These are phyloP conservation scores for Euphorbia pulcherrima DNA, from an alignment of 345 rosid genomes.

Conservation along the genomic window DNA sequence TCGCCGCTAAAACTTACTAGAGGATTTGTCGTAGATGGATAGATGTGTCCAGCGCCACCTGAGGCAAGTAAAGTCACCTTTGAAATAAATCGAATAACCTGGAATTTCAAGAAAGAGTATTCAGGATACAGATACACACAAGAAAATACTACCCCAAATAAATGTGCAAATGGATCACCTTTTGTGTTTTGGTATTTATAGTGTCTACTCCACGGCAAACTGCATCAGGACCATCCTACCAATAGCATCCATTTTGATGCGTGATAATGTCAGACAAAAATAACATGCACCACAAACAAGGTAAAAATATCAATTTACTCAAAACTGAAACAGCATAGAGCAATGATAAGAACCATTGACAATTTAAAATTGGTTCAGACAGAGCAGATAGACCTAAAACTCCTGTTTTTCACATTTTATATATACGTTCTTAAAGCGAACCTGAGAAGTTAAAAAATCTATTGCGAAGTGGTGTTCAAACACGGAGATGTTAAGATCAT, in stretches of 20 bases:
- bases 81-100: slow-evolving; percentile 85
- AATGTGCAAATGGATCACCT: slow-evolving; percentile 45
- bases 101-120: slow-evolving; percentile 12
- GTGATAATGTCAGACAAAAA: not conserved
- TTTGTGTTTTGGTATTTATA: slow-evolving; percentile 67
- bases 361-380: slow-evolving; percentile 4
- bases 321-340: slow-evolving; percentile 2
- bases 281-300: not conserved
- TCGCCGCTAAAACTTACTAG: slow-evolving; percentile 55
- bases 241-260: slow-evolving; percentile 9
- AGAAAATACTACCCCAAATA: not conserved
- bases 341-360: not conserved
- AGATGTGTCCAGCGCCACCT: slow-evolving; percentile 97
- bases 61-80: slow-evolving; percentile 95
- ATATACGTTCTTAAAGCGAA: slow-evolving; percentile 17
- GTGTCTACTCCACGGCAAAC: slow-evolving; percentile 88
- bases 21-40: slow-evolving; percentile 92
- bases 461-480: slow-evolving; percentile 88
- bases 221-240: slow-evolving; percentile 66
- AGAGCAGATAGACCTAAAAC: not conserved
- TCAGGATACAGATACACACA: not conserved
- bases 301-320: not conserved
- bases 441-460: slow-evolving; percentile 91
- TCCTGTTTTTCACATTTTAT: not conserved
- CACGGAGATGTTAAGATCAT: slow-evolving; percentile 69